Conservation (phyloP, 169 alveolate species). For the Prorocentrum cordatum region DNA sequence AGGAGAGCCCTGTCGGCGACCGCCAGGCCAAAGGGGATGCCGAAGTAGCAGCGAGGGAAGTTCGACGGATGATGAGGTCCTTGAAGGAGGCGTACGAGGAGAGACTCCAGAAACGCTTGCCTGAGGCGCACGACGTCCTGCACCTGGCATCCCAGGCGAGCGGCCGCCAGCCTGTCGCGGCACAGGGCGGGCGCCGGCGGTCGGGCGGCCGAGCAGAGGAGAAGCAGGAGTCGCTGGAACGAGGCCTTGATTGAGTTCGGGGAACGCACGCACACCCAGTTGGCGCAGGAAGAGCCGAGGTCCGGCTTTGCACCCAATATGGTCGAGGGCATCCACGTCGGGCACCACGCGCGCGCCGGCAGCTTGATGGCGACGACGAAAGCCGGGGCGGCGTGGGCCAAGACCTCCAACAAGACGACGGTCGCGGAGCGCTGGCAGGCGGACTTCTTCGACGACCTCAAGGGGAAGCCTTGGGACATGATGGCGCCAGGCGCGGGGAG, state of each 20-base stretch:
- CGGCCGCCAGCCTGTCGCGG: not conserved
- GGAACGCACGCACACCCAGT: not conserved
- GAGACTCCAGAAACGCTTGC: not conserved
- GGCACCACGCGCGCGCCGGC: not conserved
- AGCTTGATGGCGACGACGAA: not conserved
- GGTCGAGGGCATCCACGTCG: not conserved
- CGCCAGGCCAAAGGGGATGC: not conserved
- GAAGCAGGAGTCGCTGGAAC: not conserved
- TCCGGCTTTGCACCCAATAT: not conserved
- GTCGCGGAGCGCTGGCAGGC: not conserved
- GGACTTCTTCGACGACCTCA: not conserved
- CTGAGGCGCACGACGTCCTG: not conserved
- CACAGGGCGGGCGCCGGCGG: not conserved
- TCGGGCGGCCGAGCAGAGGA: not conserved
- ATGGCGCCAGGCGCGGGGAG: too few relatives aligned
- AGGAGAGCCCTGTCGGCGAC: not conserved
- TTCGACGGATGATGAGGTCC: not conserved
- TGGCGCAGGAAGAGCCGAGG: not conserved
- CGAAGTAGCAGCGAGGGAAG: not conserved
- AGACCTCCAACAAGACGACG: not conserved
- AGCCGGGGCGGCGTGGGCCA: not conserved
- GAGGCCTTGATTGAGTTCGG: not conserved
- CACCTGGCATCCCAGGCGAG: not conserved
- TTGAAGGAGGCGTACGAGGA: not conserved
- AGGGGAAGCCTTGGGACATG: not conserved